A percentile compares a stretch with the other conserved stretches of the same genome.
Conservation (phyloP, 164 flowering plant genomes). For the Litsea cubeba region DNA sequence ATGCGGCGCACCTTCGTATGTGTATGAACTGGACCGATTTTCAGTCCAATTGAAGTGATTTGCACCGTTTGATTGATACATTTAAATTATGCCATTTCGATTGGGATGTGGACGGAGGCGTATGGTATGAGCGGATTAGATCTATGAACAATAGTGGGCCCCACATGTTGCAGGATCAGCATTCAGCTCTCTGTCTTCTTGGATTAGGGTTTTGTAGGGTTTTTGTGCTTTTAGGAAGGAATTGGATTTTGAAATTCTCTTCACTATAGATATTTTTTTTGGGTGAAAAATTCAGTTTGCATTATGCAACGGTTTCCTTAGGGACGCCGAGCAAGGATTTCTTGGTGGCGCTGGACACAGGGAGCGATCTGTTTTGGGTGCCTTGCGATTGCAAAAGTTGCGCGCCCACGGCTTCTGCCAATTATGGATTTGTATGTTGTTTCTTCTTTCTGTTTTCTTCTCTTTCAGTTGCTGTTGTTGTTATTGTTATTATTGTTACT, state of each 20-base stretch:
- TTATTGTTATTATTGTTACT: background rate
- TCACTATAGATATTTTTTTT: background rate
- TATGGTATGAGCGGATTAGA: too few species aligned
- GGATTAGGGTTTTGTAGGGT: background rate
- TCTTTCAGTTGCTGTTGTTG: background rate
- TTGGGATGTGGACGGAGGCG: too few species aligned
- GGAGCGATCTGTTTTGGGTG: slow-evolving; percentile 85
- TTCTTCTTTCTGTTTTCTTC: background rate
- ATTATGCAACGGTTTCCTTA: slow-evolving; percentile 65
- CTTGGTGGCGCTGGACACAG: slow-evolving; percentile 91
- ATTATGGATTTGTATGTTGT: slow-evolving; percentile 32
- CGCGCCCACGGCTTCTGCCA: slow-evolving; percentile 19
- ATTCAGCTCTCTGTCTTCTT: background rate
- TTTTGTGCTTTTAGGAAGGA: background rate
- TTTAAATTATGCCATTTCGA: too few species aligned
- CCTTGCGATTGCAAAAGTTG: slow-evolving; percentile 77
- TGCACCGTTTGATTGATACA: too few species aligned
- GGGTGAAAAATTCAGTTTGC: slow-evolving; percentile 49
- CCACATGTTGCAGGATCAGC: too few species aligned
- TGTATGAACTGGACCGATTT: too few species aligned
- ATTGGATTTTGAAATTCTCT: background rate
- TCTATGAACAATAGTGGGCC: too few species aligned
- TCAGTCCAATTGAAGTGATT: background rate
- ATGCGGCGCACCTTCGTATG: too few species aligned
- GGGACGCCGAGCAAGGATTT: slow-evolving; percentile 70